Percentiles rank a stretch among this genome's conserved stretches.
These are phyloP conservation scores for Nannochloropsis gaditana DNA, from an alignment of 108 stramenopile species.

Conservation along the genomic window DNA sequence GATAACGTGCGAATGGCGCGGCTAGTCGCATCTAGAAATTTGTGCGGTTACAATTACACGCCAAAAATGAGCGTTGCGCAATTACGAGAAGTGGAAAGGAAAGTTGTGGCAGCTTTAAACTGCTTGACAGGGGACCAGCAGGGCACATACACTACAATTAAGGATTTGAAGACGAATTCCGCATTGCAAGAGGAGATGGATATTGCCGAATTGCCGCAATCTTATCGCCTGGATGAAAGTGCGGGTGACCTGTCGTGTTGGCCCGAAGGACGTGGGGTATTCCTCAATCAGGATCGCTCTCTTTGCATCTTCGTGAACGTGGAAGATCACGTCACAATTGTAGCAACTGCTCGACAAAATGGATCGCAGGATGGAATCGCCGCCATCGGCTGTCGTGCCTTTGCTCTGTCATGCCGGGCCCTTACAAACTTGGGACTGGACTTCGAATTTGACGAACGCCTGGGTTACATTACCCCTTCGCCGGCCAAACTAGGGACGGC, in stretches of 20 bases:
- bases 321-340: not conserved
- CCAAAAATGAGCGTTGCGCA: not conserved
- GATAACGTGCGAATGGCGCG: not conserved
- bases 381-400: constrained; percentile 1
- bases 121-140: not conserved
- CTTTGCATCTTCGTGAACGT: not conserved
- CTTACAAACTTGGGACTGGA: not conserved
- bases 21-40: not conserved
- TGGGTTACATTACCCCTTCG: not conserved
- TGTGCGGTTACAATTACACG: not conserved
- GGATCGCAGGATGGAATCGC: not conserved
- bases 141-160: not conserved
- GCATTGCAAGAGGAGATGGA: constrained; percentile 5
- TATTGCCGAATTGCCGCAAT: not conserved
- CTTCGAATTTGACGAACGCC: not conserved
- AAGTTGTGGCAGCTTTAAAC: not conserved
- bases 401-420: not conserved
- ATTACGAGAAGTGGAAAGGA: not conserved
- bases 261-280: not conserved
- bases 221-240: not conserved
- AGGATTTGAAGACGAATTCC: not conserved
- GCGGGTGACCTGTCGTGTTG: not conserved
- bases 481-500: constrained; percentile 6
- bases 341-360: not conserved
- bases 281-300: not conserved